Conservation (phyloP, 768 basidiomycete species). For the Hericium erinaceus region DNA sequence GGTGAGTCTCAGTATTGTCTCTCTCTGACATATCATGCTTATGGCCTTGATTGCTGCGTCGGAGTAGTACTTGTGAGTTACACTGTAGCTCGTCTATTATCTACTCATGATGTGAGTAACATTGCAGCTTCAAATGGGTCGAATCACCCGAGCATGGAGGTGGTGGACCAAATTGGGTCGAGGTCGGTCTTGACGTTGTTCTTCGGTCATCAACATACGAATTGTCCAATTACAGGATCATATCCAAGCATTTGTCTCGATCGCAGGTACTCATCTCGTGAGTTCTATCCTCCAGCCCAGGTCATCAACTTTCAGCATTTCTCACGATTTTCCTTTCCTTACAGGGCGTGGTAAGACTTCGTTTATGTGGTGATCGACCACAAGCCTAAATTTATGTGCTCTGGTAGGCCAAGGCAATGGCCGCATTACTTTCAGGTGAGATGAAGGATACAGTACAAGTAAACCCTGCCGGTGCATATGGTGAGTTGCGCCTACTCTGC, state of each 20-base stretch:
- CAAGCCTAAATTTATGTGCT: neutral
- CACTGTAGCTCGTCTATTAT: neutral
- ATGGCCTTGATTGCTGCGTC: too few relatives aligned
- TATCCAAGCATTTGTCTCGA: slow-evolving; percentile 74
- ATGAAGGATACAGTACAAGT: slow-evolving; percentile 91
- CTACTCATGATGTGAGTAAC: too few relatives aligned
- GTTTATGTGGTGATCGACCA: neutral
- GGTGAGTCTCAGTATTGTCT: slow-evolving; percentile 25
- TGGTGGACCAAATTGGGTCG: slow-evolving; percentile 86
- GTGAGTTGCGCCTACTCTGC: slow-evolving; percentile 24
- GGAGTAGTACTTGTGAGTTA: slow-evolving; percentile 74
- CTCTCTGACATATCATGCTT: neutral
- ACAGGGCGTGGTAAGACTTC: slow-evolving; percentile 61
- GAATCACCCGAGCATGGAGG: slow-evolving; percentile 76
- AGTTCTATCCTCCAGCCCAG: slow-evolving; percentile 14
- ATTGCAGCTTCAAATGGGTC: slow-evolving; percentile 85
- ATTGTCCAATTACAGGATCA: slow-evolving; percentile 44
- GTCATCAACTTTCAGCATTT: neutral
- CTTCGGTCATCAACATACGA: too few relatives aligned
- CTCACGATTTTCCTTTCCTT: neutral
- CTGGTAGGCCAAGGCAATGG: slow-evolving; percentile 82
- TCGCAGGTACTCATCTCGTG: slow-evolving; percentile 84
- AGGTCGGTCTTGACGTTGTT: slow-evolving; percentile 39
- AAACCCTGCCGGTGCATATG: slow-evolving; percentile 72
- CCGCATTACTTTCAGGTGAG: slow-evolving; percentile 91